Percentiles rank a stretch among this genome's conserved stretches.
These are phyloP conservation scores for Cryptosporidium canis DNA, from an alignment of 169 alveolate species.

Conservation along the genomic window DNA sequence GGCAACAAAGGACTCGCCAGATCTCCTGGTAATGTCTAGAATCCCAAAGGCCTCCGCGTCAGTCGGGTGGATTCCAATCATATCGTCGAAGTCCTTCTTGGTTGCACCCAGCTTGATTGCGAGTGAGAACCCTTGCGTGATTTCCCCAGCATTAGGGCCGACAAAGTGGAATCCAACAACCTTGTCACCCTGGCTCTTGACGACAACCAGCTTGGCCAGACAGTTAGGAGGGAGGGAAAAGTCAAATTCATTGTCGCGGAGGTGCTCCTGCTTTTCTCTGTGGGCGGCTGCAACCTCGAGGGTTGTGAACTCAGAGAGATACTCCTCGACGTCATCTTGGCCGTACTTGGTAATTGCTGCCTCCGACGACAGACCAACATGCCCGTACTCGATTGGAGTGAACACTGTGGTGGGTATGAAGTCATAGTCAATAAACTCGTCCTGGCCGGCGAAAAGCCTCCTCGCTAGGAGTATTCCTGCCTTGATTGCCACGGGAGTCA, in stretches of 20 bases:
- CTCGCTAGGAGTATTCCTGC: conserved; percentile 96
- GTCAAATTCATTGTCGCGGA: conserved; percentile 81
- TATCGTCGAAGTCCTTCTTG: conserved; percentile 87
- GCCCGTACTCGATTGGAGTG: conserved; percentile 97
- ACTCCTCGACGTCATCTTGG: conserved; percentile 84
- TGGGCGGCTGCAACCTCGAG: conserved; percentile 88
- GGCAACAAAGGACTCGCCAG: conserved; percentile 88
- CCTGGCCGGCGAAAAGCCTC: conserved; percentile 89
- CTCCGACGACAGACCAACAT: conserved; percentile 95
- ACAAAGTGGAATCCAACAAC: conserved; percentile 97
- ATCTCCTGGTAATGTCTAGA: conserved; percentile 84
- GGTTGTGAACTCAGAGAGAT: conserved; percentile 89
- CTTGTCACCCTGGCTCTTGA: conserved; percentile 86
- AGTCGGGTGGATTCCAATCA: conserved; percentile 97
- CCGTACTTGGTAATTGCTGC: conserved; percentile 87
- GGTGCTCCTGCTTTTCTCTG: conserved; percentile 77
- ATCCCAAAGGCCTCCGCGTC: conserved; percentile 92
- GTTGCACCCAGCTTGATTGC: conserved; percentile 94
- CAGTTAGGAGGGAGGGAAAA: conserved; percentile 85
- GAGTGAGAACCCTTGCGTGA: conserved; percentile 94
- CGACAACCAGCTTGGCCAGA: conserved; percentile 90
- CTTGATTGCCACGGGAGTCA: conserved; percentile 98
- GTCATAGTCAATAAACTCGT: conserved; percentile 86
- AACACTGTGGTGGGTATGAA: conserved; percentile 96
- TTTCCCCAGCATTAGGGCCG: conserved; percentile 99